These are phyloP conservation scores for Fusarium agapanthi DNA, from an alignment of 2,329 filamentous ascomycete species.

Conservation along the genomic window DNA sequence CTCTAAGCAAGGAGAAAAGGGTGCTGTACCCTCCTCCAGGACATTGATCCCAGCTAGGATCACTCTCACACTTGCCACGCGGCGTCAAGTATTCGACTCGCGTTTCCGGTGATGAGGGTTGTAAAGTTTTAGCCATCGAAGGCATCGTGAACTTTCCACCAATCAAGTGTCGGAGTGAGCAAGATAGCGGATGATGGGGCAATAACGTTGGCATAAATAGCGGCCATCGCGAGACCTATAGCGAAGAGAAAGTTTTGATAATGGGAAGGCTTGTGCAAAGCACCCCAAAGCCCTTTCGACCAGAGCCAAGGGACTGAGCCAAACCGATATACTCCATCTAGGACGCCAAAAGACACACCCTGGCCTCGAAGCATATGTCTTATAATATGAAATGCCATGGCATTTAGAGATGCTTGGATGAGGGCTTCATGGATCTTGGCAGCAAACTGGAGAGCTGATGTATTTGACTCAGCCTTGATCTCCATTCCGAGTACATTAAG, in stretches of 20 bases:
- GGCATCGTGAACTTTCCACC: background rate
- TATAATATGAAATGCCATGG: background rate
- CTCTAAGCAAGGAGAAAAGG: background rate
- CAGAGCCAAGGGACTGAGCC: background rate
- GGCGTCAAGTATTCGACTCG: background rate
- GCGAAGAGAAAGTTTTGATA: background rate
- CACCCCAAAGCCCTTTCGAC: background rate
- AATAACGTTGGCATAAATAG: background rate
- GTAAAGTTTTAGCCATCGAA: background rate
- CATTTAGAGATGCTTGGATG: background rate
- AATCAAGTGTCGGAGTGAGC: background rate
- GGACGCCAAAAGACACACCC: background rate
- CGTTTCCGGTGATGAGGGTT: background rate
- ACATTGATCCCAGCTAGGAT: background rate
- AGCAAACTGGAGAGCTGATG: background rate
- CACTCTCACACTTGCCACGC: background rate
- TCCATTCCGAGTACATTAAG: background rate
- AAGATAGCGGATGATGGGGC: rapidly evolving
- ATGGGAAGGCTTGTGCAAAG: rapidly evolving
- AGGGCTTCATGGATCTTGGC: background rate
- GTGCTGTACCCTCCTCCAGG: background rate
- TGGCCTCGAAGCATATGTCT: background rate
- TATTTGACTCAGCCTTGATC: background rate
- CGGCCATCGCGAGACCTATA: background rate
- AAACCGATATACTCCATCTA: background rate